Base-by-base conservation (phyloP, 257 asterid species). In the Penstemon barbatus region DNA sequence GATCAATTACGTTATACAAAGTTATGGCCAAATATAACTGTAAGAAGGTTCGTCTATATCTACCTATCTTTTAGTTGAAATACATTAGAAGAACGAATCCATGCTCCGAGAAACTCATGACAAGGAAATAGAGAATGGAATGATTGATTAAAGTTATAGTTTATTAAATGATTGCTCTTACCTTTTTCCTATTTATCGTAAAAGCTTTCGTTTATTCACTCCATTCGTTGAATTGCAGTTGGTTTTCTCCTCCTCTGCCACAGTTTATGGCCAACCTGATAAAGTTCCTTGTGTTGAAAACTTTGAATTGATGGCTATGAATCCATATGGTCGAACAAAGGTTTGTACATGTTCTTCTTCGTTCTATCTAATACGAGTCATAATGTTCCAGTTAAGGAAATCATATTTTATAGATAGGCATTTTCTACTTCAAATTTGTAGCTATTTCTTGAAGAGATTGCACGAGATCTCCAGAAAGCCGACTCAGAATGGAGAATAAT, bases 251-350 rank as follows among this genome's bases (percentile, higher is more conserved):
- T 93, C 99, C 6, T 93, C 99, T 37, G 97, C 99, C 0, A 93
- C 99, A 4, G 99, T 93, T 19, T 93, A 93, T 72, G 99, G 99
- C 39, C 99, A 93, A 73, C 99, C 99, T 3, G 91, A 85, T 13
- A 77, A 83, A 71, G 78, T 90, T 64, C 99, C 99, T 5, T 93
- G 99, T 66, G 79, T 81, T 9, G 99, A 93, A 81, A 90, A 93
- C 76, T 85, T 73, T 37, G 85, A 85, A 18, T 81, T 88, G 84
- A 87, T 82, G 84, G 99, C 96, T 63, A 89, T 90, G 97, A 93
- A 83, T 80, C 99, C 99, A 49, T 93, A 93, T 62, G 99, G 99
- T 38, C 95, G 97, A 11, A 93, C 99, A 7, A 93, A 93, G 96
- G 99, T 90, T 7, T 46, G 70, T 61, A 13, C 44, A 44, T 25